Base-by-base conservation (phyloP, 345 rosid genomes). In the Populus tremula region DNA sequence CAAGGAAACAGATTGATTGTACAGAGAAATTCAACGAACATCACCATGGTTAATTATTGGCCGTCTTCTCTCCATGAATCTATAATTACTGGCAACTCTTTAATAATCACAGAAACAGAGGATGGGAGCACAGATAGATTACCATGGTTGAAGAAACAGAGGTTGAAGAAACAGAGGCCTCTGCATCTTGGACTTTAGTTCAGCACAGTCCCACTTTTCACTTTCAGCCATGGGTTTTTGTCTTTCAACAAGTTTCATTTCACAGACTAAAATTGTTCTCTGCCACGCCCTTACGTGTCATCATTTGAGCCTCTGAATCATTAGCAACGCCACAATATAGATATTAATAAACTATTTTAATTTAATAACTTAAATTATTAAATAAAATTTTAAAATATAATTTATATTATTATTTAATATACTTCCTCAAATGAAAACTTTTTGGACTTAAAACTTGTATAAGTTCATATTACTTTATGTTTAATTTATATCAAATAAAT, bases 121-220 rank as follows among this genome's bases (percentile, higher is more conserved):
- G 53, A 47, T 33, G 36, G 36, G 36, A 5, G 36, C 36, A 4
- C 9, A 25, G 18, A 18, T 17, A 0, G 23, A 23, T 27, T 50
- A 41, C 41, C 75, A 53, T 72, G 0, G 35, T 72, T 72, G 65
- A 72, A 53, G 65, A 61, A 33, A 72, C 47, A 72, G 16, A 25
- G 25, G 27, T 27, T 27, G 27, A 27, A 27, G 27, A 27, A 27
- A 17, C 3, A 2, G 45, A 72, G 38, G 38, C 36, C 75, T 72
- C n/a, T 53, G 6, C 43, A 35, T 31, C 53, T 8, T 71, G 25
- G 36, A 25, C 27, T 36, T 56, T 6, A n/a, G n/a, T n/a, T n/a
- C n/a, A n/a, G n/a, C n/a, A 41, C 0, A 41, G 72, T 23, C 4
- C 36, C 36, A 12, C 3, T 53, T 23, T 10, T 1, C 21, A 67